Percentiles rank a stretch among this genome's conserved stretches.
Evolutionary conservation across 2,329 filamentous ascomycete genomes (phyloP).

Genomic region (Hymenoscyphus linearis): DNA sequence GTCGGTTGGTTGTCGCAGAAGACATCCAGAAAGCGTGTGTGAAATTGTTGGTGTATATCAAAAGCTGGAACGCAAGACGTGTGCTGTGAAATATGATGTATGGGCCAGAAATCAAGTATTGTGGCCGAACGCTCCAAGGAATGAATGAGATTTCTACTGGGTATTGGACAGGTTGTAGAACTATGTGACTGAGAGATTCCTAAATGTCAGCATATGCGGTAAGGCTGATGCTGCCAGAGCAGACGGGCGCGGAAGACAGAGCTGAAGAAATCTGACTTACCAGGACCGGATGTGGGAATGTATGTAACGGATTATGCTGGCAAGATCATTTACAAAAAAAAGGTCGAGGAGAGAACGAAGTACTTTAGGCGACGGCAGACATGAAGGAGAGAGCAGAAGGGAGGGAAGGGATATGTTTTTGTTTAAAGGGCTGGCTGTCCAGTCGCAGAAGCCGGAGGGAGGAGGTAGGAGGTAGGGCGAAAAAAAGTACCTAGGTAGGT

Average conservation of each 20-base stretch:
- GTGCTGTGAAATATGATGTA: conserved; percentile 17
- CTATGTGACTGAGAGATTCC: conserved; percentile 32
- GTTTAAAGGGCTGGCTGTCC: conserved; percentile 24
- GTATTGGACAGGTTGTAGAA: conserved; percentile 31
- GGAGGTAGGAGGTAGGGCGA: conserved; percentile 27
- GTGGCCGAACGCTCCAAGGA: conserved; percentile 19
- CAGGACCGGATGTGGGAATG: conserved; percentile 22
- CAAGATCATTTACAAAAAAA: conserved; percentile 33
- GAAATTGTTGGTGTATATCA: conserved; percentile 14
- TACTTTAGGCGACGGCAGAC: conserved; percentile 25
- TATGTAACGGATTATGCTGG: conserved; percentile 30
- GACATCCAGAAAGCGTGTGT: conserved; percentile 35
- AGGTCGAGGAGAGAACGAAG: conserved; percentile 16
- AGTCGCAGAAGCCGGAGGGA: conserved; percentile 15
- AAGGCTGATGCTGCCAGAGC: conserved; percentile 27
- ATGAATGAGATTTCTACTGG: conserved; percentile 23
- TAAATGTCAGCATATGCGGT: conserved; percentile 31
- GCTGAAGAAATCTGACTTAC: conserved; percentile 23
- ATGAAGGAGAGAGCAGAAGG: conserved; percentile 26
- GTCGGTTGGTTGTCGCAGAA: conserved; percentile 32
- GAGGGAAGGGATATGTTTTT: conserved; percentile 20
- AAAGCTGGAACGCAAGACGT: conserved; percentile 7
- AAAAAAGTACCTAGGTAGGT: conserved; percentile 14
- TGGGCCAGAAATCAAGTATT: conserved; percentile 15
- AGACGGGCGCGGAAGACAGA: conserved; percentile 17